Conservation (phyloP, 2,329 filamentous ascomycete genomes). For the Fusarium acutatum region DNA sequence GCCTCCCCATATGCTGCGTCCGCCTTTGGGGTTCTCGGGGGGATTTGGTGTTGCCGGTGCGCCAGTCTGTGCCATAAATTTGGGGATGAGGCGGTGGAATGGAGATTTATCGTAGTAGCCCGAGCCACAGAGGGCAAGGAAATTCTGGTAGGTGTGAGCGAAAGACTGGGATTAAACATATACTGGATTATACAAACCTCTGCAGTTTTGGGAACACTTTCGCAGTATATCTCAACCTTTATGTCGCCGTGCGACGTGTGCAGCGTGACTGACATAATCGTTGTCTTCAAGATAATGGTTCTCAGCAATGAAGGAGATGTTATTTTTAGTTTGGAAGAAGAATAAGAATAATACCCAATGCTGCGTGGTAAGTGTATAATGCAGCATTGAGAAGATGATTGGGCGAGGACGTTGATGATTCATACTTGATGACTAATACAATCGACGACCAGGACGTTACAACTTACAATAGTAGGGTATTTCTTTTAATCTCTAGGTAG, state of each 20-base stretch:
- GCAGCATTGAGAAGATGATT: background rate
- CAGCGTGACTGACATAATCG: slow-evolving; percentile 72
- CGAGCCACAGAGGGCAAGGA: slow-evolving; percentile 85
- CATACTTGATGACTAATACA: slow-evolving; percentile 4
- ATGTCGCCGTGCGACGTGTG: slow-evolving; percentile 90
- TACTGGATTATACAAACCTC: slow-evolving; percentile 63
- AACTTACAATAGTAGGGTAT: background rate
- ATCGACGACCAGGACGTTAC: background rate
- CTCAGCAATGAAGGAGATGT: background rate
- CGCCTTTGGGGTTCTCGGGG: slow-evolving; percentile 70
- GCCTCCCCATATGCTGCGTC: slow-evolving; percentile 76
- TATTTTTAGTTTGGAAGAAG: background rate
- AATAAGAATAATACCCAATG: background rate
- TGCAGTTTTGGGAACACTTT: slow-evolving; percentile 90
- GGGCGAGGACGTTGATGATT: background rate
- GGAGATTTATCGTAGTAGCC: slow-evolving; percentile 78
- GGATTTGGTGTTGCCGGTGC: slow-evolving; percentile 63
- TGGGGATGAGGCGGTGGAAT: slow-evolving; percentile 82
- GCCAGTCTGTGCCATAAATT: slow-evolving; percentile 84
- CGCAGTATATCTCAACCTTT: slow-evolving; percentile 96
- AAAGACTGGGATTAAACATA: background rate
- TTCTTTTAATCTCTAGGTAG: background rate
- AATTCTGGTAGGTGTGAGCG: slow-evolving; percentile 67
- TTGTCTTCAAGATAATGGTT: background rate
- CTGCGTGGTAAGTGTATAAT: background rate